phyloP scores from a whole-genome alignment of 2,329 filamentous ascomycete species.

The Claviceps capensis region DNA sequence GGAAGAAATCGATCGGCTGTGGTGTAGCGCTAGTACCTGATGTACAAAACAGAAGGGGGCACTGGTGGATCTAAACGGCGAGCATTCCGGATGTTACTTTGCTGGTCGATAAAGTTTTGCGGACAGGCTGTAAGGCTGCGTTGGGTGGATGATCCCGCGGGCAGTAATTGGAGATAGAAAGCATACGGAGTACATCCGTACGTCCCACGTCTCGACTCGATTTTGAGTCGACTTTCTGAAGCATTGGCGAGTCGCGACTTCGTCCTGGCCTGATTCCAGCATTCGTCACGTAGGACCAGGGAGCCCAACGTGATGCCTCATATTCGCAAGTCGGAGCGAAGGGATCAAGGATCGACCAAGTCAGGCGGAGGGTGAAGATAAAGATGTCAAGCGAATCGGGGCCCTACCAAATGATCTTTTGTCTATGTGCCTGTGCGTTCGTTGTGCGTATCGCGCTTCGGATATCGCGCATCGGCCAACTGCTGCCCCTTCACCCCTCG shows the following conservation, averaged over 20 bases:
- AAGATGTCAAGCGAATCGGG: background rate
- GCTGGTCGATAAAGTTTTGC: constrained; percentile 13
- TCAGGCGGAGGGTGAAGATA: background rate
- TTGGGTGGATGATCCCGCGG: background rate
- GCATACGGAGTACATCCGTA: background rate
- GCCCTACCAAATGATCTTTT: background rate
- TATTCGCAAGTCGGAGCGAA: background rate
- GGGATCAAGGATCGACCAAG: background rate
- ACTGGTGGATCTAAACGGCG: constrained; percentile 13
- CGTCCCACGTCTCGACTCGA: background rate
- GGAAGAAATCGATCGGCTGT: background rate
- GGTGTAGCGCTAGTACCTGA: background rate
- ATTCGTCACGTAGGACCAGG: background rate
- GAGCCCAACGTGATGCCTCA: background rate
- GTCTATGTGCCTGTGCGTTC: background rate
- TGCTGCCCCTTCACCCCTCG: background rate
- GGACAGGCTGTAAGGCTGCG: constrained; percentile 8
- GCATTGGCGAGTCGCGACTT: no score
- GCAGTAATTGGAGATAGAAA: background rate
- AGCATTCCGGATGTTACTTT: constrained; percentile 16
- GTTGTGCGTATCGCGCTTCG: background rate
- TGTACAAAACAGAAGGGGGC: background rate
- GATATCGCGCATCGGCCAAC: background rate
- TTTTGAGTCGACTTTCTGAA: background rate
- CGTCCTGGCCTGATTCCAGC: background rate